Conservation (phyloP, 108 stramenopile genomes). For the Bacterosira constricta region DNA sequence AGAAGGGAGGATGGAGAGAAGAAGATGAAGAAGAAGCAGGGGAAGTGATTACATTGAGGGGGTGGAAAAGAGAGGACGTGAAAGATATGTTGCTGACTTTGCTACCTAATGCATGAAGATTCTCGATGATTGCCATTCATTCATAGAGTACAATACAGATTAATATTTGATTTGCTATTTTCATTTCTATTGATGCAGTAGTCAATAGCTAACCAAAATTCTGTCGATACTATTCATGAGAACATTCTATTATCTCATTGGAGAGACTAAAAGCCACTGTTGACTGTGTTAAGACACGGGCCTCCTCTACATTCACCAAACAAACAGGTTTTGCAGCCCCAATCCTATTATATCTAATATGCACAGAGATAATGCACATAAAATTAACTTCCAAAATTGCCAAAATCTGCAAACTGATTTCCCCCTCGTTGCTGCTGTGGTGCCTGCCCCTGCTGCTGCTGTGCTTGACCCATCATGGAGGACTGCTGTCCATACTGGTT, state of each 20-base stretch:
- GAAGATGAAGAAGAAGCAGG: constrained; percentile 49
- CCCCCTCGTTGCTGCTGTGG: constrained; percentile 30
- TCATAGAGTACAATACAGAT: too few relatives aligned
- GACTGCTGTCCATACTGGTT: constrained; percentile 10
- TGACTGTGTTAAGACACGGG: background rate
- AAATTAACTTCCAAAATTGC: constrained; percentile 50
- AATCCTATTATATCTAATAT: too few relatives aligned
- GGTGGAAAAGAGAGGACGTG: constrained; percentile 69
- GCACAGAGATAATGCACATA: too few relatives aligned
- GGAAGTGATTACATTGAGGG: constrained; percentile 52
- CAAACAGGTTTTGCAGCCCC: too few relatives aligned
- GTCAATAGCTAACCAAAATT: too few relatives aligned
- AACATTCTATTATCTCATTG: too few relatives aligned
- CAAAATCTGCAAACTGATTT: constrained; percentile 53
- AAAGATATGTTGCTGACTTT: constrained; percentile 69
- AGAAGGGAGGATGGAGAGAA: constrained; percentile 45
- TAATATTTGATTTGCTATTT: too few relatives aligned
- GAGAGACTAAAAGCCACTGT: too few relatives aligned
- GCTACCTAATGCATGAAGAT: constrained; percentile 54
- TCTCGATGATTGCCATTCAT: too few relatives aligned
- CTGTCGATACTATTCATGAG: too few relatives aligned
- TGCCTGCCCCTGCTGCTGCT: constrained; percentile 2
- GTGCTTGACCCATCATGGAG: constrained; percentile 17
- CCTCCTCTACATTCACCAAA: too few relatives aligned
- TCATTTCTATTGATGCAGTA: too few relatives aligned